Evolutionary conservation across 495 filamentous ascomycete species (phyloP).

Genomic region (Hypoxylon rickii): DNA sequence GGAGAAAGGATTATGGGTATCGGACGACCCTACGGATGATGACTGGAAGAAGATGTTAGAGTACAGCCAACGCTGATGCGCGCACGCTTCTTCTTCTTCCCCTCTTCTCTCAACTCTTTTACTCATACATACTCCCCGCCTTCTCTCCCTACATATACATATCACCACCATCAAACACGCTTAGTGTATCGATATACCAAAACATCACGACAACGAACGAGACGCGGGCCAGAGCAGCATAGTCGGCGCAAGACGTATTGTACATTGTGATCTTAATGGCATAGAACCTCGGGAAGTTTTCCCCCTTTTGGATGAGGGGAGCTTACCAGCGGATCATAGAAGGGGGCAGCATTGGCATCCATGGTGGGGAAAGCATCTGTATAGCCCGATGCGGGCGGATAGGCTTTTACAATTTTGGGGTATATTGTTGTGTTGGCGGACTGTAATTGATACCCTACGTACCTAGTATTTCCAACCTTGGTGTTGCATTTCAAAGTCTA

Average conservation of each 20-base stretch:
- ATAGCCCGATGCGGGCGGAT: background rate
- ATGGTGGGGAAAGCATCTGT: slow-evolving; percentile 13
- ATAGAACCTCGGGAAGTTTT: slow-evolving; percentile 12
- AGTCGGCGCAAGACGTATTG: slow-evolving; percentile 31
- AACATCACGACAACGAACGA: slow-evolving; percentile 34
- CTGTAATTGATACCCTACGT: slow-evolving; percentile 33
- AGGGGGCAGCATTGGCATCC: slow-evolving; percentile 11
- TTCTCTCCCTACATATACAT: slow-evolving; percentile 11
- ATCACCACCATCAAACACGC: slow-evolving; percentile 12
- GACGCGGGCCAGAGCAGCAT: slow-evolving; percentile 32
- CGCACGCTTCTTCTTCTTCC: too few species aligned
- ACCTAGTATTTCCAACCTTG: slow-evolving; percentile 10
- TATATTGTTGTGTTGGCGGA: slow-evolving; percentile 30
- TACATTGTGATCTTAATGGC: slow-evolving; percentile 32
- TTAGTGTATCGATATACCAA: slow-evolving; percentile 31
- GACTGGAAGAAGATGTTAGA: slow-evolving; percentile 50
- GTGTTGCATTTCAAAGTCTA: slow-evolving; percentile 12
- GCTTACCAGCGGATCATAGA: slow-evolving; percentile 24
- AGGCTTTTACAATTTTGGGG: slow-evolving; percentile 2
- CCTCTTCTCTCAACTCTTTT: too few species aligned
- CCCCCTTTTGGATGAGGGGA: background rate
- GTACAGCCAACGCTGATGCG: slow-evolving; percentile 29
- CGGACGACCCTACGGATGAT: slow-evolving; percentile 56
- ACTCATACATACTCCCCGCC: slow-evolving; percentile 1
- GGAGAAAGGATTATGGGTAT: slow-evolving; percentile 81